These are phyloP conservation scores for Diaporthe citrichinensis DNA, from an alignment of 2,329 filamentous ascomycete species.

Conservation along the genomic window DNA sequence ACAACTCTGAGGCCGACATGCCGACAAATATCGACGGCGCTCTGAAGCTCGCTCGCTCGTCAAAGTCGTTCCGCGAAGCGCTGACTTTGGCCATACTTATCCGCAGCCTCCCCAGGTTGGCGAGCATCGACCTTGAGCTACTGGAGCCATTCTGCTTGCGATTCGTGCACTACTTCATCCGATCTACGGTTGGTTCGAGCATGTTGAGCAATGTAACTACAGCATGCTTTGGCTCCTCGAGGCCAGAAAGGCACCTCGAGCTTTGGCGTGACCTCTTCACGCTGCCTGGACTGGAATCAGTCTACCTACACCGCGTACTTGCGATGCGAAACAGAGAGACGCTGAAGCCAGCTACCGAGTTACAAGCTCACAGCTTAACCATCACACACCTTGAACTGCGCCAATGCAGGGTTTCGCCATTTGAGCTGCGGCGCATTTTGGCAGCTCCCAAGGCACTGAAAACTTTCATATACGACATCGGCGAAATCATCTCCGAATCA, in stretches of 20 bases:
- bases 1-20: conserved; percentile 16
- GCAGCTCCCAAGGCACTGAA: conserved; percentile 20
- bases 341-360: not conserved
- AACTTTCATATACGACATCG: conserved; percentile 31
- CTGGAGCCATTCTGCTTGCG: conserved; percentile 17
- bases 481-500: conserved; percentile 9
- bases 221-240: conserved; percentile 28
- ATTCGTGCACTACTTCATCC: conserved; percentile 20
- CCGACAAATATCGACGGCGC: conserved; percentile 7
- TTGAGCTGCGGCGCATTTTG: conserved; percentile 26
- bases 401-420: conserved; percentile 31
- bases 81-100: conserved; percentile 14
- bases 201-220: conserved; percentile 22
- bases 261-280: conserved; percentile 34
- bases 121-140: conserved; percentile 25
- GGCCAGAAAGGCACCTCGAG: conserved; percentile 29
- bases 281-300: conserved; percentile 7
- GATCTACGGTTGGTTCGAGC: not conserved
- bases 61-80: conserved; percentile 13
- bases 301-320: conserved; percentile 21
- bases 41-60: conserved; percentile 8
- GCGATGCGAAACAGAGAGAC: conserved; percentile 25
- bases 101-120: conserved; percentile 10
- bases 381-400: conserved; percentile 31
- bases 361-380: conserved; percentile 6